phyloP scores from a whole-genome alignment of 768 basidiomycete species.

The Termitomyces sp. region DNA sequence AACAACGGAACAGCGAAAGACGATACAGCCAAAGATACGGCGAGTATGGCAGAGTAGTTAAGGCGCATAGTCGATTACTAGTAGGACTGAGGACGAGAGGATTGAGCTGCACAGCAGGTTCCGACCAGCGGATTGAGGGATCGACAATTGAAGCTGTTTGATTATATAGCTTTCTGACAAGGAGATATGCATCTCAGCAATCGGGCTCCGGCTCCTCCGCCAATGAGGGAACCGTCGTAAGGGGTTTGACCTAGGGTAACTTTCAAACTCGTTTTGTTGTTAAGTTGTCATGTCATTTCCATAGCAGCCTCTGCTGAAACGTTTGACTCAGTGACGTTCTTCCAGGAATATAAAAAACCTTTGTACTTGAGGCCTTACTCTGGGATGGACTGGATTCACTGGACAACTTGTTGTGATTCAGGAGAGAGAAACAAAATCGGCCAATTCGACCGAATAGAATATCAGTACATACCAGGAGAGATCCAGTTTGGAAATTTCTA shows the following conservation, averaged over 20 bases:
- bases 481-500: background rate
- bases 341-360: too few species aligned
- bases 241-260: background rate
- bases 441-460: background rate
- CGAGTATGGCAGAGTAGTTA: background rate
- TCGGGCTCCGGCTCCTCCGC: background rate
- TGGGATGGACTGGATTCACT: too few species aligned
- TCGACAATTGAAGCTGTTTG: background rate
- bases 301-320: background rate
- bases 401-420: background rate
- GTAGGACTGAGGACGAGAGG: background rate
- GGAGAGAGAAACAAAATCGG: background rate
- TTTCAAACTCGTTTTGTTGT: background rate
- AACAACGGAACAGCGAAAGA: background rate
- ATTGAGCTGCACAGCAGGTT: background rate
- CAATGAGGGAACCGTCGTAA: background rate
- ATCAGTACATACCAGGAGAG: background rate
- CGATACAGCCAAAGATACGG: background rate
- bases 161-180: background rate
- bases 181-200: background rate
- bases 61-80: background rate
- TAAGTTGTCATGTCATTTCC: background rate
- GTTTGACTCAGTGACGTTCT: background rate
- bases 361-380: background rate
- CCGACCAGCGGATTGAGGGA: background rate